Evolutionary conservation across 257 asterid genomes (phyloP).

Genomic region (Oldenlandia corymbosa): DNA sequence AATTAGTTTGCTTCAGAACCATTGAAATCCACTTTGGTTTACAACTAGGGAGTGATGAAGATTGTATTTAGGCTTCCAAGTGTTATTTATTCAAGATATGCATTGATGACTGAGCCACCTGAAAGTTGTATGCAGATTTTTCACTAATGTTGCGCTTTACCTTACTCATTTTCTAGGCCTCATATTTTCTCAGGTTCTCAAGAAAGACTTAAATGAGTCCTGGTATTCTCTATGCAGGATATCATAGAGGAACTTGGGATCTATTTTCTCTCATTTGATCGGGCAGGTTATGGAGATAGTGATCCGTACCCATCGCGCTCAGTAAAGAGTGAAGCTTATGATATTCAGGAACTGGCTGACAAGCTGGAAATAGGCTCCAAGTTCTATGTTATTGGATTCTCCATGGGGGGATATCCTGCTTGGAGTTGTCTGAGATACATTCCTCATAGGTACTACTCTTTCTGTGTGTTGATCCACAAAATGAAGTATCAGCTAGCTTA

Average conservation of each 20-base stretch:
- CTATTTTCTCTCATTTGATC: slow-evolving; percentile 67
- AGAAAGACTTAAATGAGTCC: background rate
- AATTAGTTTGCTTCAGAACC: background rate
- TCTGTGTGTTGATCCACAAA: background rate
- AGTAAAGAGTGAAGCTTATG: slow-evolving; percentile 73
- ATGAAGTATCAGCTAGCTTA: background rate
- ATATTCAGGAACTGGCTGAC: slow-evolving; percentile 80
- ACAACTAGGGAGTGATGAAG: background rate
- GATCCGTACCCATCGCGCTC: slow-evolving; percentile 73
- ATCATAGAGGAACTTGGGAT: slow-evolving; percentile 44
- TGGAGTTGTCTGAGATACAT: slow-evolving; percentile 69
- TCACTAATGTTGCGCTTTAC: background rate
- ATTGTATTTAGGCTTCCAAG: background rate
- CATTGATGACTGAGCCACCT: background rate
- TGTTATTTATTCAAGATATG: background rate
- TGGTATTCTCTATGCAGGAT: slow-evolving; percentile 36
- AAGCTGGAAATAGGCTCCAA: slow-evolving; percentile 58
- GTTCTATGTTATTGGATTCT: slow-evolving; percentile 60
- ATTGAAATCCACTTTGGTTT: background rate
- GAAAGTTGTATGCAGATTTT: background rate
- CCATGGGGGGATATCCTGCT: slow-evolving; percentile 68
- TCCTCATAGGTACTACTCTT: slow-evolving; percentile 58
- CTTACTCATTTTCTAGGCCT: background rate
- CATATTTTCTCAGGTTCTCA: background rate
- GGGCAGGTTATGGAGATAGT: slow-evolving; percentile 95